A percentile compares a stretch with the other conserved stretches of the same genome.
These are phyloP conservation scores for Termitomyces bulborhizus DNA, from an alignment of 768 basidiomycete species.

Conservation along the genomic window DNA sequence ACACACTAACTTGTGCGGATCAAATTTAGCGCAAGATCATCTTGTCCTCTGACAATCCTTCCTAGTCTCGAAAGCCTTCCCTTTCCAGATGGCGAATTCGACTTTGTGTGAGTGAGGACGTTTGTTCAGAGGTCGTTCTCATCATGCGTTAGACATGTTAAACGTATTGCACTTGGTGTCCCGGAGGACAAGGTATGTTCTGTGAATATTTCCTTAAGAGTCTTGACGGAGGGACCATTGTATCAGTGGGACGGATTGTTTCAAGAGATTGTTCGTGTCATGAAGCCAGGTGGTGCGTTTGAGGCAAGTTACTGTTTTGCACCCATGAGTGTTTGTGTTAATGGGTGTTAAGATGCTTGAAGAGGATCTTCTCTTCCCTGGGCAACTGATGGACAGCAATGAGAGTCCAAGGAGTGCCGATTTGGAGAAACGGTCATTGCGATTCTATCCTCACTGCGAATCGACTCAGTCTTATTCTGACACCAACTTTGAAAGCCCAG, in stretches of 20 bases:
- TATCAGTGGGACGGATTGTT: slow-evolving; percentile 60
- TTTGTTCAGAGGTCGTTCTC: slow-evolving; percentile 1
- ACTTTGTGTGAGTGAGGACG: slow-evolving; percentile 54
- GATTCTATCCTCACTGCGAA: slow-evolving; percentile 7
- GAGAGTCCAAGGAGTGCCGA: slow-evolving; percentile 22
- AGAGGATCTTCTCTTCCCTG: slow-evolving; percentile 71
- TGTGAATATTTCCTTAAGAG: neutral
- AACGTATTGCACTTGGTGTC: slow-evolving; percentile 66
- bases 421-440: slow-evolving; percentile 17
- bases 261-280: slow-evolving; percentile 64
- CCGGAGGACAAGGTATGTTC: slow-evolving; percentile 63
- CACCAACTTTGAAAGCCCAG: slow-evolving; percentile 4
- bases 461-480: slow-evolving; percentile 5
- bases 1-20: slow-evolving; percentile 64
- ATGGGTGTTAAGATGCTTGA: slow-evolving; percentile 50
- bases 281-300: slow-evolving; percentile 70
- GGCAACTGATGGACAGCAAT: slow-evolving; percentile 34
- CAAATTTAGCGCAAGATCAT: neutral
- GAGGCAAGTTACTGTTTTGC: slow-evolving; percentile 36
- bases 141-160: slow-evolving; percentile 45
- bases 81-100: slow-evolving; percentile 68
- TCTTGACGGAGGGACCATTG: neutral
- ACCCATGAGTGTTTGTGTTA: neutral
- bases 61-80: slow-evolving; percentile 61
- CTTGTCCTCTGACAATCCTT: neutral